phyloP scores from a whole-genome alignment of 352 stramenopile genomes.

The Phytopythium ostracodes region DNA sequence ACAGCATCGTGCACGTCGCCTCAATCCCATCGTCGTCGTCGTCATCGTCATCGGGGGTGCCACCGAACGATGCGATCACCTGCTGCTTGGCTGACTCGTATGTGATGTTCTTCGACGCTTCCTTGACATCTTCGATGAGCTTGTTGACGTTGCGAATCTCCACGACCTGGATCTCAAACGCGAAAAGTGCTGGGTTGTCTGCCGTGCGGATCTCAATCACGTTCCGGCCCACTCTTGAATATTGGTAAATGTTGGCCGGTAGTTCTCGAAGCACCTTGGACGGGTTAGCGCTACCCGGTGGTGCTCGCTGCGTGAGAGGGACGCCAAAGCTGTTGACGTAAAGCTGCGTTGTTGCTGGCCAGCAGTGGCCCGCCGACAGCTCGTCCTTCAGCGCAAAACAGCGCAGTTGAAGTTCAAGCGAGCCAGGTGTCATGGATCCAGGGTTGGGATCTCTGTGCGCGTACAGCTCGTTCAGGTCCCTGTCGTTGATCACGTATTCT shows the following conservation, averaged over 20 bases:
- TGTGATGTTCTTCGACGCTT: slow-evolving; percentile 57
- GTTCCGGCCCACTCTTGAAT: slow-evolving; percentile 63
- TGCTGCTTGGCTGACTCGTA: slow-evolving; percentile 71
- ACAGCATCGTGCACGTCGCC: slow-evolving; percentile 85
- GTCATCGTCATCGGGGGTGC: slow-evolving; percentile 56
- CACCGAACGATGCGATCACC: slow-evolving; percentile 79
- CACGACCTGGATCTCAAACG: slow-evolving; percentile 72
- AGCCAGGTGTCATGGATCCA: slow-evolving; percentile 49
- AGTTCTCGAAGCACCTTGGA: slow-evolving; percentile 80
- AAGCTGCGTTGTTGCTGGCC: slow-evolving; percentile 64
- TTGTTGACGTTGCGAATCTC: slow-evolving; percentile 59
- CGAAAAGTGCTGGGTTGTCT: slow-evolving; percentile 62
- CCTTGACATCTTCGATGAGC: slow-evolving; percentile 56
- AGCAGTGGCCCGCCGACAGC: slow-evolving; percentile 62
- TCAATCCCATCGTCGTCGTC: slow-evolving; percentile 47
- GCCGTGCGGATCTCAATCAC: slow-evolving; percentile 64
- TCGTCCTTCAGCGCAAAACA: slow-evolving; percentile 77
- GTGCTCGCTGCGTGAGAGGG: slow-evolving; percentile 60
- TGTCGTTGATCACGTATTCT: slow-evolving; percentile 66
- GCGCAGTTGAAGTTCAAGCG: slow-evolving; percentile 71
- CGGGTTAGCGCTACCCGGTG: slow-evolving; percentile 68
- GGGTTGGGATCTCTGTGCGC: slow-evolving; percentile 42
- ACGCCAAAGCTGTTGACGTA: slow-evolving; percentile 70
- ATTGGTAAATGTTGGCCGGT: slow-evolving; percentile 70
- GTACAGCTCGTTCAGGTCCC: slow-evolving; percentile 74